Evolutionary conservation across 768 basidiomycete species (phyloP), one percentile per base, ranked within the genome.

Genomic region (Tulasnella sp.): DNA sequence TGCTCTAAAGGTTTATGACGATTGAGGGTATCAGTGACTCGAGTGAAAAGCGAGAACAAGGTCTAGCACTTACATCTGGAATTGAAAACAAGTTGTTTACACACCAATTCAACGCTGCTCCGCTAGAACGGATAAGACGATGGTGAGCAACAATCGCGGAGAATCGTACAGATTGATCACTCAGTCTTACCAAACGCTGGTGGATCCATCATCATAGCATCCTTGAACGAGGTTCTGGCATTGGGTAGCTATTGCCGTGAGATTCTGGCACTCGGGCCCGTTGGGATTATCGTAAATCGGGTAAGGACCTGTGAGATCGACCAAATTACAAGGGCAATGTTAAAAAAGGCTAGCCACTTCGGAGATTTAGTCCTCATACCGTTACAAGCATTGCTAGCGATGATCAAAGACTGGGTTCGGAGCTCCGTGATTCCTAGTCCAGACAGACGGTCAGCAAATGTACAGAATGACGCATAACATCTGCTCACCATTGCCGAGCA

Each of bases 401-500:
- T 32, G 26, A 59, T 16, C 3, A 22, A 22, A 7, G 32, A 1
- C 32, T 59, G 52, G 5, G 52, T 59, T 59, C n/a, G 9, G 11
- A 29, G 91, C 76, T 95, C 89, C 0, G 93, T 94, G 67, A 90
- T 82, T 9, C 91, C 64, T 66, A 6, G n/a, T n/a, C n/a, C 34
- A 16, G 40, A n/a, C 19, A 29, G 19, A n/a, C 9, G 26, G 52
- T 32, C 9, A 59, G 32, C 36, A n/a, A 41, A 9, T 17, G 34
- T n/a, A 9, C 12, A 8, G 19, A 66, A 37, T 26, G 5, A 22
- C 26, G 40, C n/a, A 66, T 6, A 77, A 75, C 7, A 77, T 2
- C 77, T 39, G n/a, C n/a, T n/a, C n/a, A 14, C 78, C 95, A 77
- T 94, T 97, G 3, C 89, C 96, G 67, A 98, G 86, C 75, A 97